Evolutionary conservation across 2,329 filamentous ascomycete genomes (phyloP).

Genomic region (Sporothrix humicola): DNA sequence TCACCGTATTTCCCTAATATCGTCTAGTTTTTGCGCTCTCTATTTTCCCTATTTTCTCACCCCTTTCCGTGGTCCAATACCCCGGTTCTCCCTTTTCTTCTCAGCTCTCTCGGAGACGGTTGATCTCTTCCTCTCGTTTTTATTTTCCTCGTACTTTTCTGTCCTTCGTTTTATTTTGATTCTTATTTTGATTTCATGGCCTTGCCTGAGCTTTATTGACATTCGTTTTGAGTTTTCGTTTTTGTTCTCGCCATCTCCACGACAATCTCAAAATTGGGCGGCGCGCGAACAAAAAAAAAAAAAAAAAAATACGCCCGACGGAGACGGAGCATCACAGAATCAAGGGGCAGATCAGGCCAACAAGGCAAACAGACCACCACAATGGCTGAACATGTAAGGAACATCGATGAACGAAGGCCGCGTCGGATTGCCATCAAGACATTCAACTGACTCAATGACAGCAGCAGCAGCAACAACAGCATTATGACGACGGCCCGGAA

Average conservation of each 20-base stretch:
- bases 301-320: neutral
- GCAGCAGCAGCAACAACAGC: neutral
- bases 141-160: too few species aligned
- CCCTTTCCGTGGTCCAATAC: too few species aligned
- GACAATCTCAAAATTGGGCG: neutral
- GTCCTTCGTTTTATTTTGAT: neutral
- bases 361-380: neutral
- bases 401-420: neutral
- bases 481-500: slow-evolving; percentile 32
- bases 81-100: too few species aligned
- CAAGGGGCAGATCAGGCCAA: neutral
- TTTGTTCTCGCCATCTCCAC: neutral
- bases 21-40: too few species aligned
- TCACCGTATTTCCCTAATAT: too few species aligned
- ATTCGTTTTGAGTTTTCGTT: neutral
- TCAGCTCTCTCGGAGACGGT: too few species aligned
- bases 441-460: neutral
- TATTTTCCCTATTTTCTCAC: neutral
- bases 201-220: neutral
- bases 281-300: neutral
- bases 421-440: neutral
- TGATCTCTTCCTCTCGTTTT: too few species aligned
- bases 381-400: neutral
- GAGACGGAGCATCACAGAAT: neutral
- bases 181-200: neutral